These are phyloP conservation scores for Anisodus tanguticus DNA, from an alignment of 257 asterid species.

Conservation along the genomic window DNA sequence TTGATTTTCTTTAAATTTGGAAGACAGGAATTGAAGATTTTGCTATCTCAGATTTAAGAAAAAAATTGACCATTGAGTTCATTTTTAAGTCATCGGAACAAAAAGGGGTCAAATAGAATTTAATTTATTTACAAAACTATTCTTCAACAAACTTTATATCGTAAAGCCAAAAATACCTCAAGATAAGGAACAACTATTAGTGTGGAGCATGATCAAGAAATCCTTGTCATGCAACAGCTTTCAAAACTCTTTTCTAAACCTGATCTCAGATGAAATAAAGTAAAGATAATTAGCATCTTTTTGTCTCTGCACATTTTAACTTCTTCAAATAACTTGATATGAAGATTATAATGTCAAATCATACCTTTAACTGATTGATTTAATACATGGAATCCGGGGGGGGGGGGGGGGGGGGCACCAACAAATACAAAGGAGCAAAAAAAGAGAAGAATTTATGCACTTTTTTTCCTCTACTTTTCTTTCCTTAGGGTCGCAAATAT, in stretches of 20 bases:
- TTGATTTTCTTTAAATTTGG: too few relatives aligned
- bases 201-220: slow-evolving; percentile 11
- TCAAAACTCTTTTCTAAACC: background rate
- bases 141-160: background rate
- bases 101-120: background rate
- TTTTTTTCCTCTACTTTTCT: background rate
- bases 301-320: background rate
- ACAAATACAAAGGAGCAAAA: background rate
- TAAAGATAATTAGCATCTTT: slow-evolving; percentile 22
- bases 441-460: slow-evolving; percentile 1
- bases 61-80: background rate
- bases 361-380: slow-evolving; percentile 19
- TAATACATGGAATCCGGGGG: slow-evolving; percentile 24
- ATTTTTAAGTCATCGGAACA: background rate
- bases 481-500: background rate
- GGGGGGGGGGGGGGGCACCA: background rate
- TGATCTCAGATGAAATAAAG: slow-evolving; percentile 5
- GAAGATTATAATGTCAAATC: slow-evolving; percentile 3
- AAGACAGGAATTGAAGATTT: too few relatives aligned
- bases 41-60: background rate
- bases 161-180: background rate
- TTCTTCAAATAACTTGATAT: background rate
- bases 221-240: slow-evolving; percentile 17
- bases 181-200: slow-evolving; percentile 16
- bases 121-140: background rate